Evolutionary conservation across 805 yeast species (phyloP).

Genomic region (Sungouiella thailandica): DNA sequence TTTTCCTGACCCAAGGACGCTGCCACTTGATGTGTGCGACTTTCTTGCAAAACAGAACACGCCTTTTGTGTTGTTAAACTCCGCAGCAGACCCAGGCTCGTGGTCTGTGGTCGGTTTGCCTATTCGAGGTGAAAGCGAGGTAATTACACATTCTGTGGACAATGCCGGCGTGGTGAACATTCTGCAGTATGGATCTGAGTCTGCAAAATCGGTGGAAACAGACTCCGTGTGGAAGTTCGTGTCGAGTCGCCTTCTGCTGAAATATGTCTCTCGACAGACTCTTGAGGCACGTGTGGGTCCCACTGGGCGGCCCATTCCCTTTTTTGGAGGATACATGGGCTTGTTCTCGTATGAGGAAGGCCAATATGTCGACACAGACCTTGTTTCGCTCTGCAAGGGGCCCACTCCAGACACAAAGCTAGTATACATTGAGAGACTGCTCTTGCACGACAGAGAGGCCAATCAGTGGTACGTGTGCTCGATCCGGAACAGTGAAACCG

Average conservation of each 20-base stretch:
- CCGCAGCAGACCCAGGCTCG: slow-evolving; percentile 79
- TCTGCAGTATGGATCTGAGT: slow-evolving; percentile 20
- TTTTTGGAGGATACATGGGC: slow-evolving; percentile 90
- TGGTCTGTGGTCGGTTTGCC: slow-evolving; percentile 87
- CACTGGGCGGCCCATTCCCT: slow-evolving; percentile 50
- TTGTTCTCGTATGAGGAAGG: slow-evolving; percentile 87
- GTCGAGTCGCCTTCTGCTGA: slow-evolving; percentile 42
- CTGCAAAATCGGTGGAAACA: background rate
- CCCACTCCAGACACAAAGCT: slow-evolving; percentile 70
- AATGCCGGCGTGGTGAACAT: slow-evolving; percentile 17
- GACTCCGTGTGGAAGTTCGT: slow-evolving; percentile 50
- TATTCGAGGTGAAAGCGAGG: slow-evolving; percentile 33
- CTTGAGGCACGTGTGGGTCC: slow-evolving; percentile 18
- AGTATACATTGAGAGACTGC: slow-evolving; percentile 61
- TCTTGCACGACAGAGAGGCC: slow-evolving; percentile 48
- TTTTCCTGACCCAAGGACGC: background rate
- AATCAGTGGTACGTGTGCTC: slow-evolving; percentile 50
- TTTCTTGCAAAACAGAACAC: slow-evolving; percentile 16
- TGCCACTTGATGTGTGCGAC: slow-evolving; percentile 52
- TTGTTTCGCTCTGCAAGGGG: slow-evolving; percentile 34
- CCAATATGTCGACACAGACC: slow-evolving; percentile 32
- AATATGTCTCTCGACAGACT: slow-evolving; percentile 25
- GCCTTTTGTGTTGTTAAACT: slow-evolving; percentile 57
- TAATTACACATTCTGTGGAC: slow-evolving; percentile 61
- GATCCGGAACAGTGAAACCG: slow-evolving; percentile 32